These are phyloP conservation scores for Penicillium crustosum DNA, from an alignment of 2,329 filamentous ascomycete genomes.

Conservation along the genomic window DNA sequence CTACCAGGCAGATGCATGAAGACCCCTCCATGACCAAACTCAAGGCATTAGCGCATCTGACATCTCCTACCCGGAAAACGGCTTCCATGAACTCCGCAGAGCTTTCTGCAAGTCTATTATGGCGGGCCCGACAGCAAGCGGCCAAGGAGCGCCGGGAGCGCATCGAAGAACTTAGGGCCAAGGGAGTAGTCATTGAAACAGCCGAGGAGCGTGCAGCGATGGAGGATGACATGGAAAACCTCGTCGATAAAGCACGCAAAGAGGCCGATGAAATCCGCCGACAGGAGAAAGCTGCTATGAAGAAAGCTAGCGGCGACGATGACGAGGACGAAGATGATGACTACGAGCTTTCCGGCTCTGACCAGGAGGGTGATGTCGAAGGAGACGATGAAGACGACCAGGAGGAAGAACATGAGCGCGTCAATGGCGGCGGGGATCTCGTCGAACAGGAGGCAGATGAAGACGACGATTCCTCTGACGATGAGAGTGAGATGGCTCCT, in stretches of 20 bases:
- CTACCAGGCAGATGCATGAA: slow-evolving; percentile 62
- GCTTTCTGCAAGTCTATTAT: slow-evolving; percentile 66
- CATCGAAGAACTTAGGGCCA: slow-evolving; percentile 72
- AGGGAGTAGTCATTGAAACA: slow-evolving; percentile 78
- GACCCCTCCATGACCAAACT: slow-evolving; percentile 62
- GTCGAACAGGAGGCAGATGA: slow-evolving; percentile 42
- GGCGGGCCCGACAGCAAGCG: slow-evolving; percentile 77
- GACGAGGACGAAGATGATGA: slow-evolving; percentile 55
- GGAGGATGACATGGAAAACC: slow-evolving; percentile 79
- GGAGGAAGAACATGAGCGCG: slow-evolving; percentile 23
- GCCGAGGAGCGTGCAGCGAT: slow-evolving; percentile 82
- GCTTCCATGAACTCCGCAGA: slow-evolving; percentile 66
- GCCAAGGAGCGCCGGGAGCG: slow-evolving; percentile 73
- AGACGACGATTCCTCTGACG: slow-evolving; percentile 42
- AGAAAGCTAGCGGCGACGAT: slow-evolving; percentile 57
- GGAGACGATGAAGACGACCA: slow-evolving; percentile 38
- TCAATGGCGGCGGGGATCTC: slow-evolving; percentile 19
- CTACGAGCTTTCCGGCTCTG: slow-evolving; percentile 50
- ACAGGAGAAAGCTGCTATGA: slow-evolving; percentile 72
- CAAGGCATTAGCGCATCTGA: slow-evolving; percentile 72
- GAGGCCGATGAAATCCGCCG: slow-evolving; percentile 78
- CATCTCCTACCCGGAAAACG: slow-evolving; percentile 56
- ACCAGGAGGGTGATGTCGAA: slow-evolving; percentile 42
- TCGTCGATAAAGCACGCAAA: slow-evolving; percentile 78
- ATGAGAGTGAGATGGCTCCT: slow-evolving; percentile 22